Evolutionary conservation across 352 stramenopile species (phyloP).

Genomic region (Globisporangium megalacanthum): DNA sequence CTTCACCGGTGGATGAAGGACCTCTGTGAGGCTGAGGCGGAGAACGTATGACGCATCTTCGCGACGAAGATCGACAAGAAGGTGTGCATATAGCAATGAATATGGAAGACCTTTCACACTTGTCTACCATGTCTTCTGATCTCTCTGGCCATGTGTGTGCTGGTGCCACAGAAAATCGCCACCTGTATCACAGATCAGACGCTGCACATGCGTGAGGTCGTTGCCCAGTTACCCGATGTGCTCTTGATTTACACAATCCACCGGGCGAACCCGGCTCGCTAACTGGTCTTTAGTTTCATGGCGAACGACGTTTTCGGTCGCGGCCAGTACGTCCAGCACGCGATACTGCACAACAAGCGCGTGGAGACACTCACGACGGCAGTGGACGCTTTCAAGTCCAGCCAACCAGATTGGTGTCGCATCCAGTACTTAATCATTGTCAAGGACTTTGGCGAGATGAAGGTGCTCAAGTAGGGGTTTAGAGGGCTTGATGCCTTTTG

Average conservation of each 20-base stretch:
- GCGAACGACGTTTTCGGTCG: no score
- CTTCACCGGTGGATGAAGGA: not conserved
- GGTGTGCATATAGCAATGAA: not conserved
- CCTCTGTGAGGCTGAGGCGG: not conserved
- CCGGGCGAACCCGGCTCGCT: not conserved
- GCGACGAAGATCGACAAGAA: not conserved
- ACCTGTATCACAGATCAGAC: not conserved
- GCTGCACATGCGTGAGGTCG: not conserved
- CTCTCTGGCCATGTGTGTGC: not conserved
- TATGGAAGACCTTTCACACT: no score
- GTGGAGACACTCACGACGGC: no score
- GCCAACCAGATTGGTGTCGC: no score
- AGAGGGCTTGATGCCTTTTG: no score
- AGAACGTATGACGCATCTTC: not conserved
- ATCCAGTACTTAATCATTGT: no score
- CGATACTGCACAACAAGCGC: no score
- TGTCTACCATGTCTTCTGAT: no score
- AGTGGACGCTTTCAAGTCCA: no score
- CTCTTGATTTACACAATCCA: not conserved
- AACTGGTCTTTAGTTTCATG: not conserved
- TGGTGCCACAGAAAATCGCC: not conserved
- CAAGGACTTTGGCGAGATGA: no score
- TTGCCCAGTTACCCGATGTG: not conserved
- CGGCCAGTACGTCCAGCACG: no score
- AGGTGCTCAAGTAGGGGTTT: no score